phyloP scores from a whole-genome alignment of 2,329 filamentous ascomycete genomes.

The Fusarium bulbicola region DNA sequence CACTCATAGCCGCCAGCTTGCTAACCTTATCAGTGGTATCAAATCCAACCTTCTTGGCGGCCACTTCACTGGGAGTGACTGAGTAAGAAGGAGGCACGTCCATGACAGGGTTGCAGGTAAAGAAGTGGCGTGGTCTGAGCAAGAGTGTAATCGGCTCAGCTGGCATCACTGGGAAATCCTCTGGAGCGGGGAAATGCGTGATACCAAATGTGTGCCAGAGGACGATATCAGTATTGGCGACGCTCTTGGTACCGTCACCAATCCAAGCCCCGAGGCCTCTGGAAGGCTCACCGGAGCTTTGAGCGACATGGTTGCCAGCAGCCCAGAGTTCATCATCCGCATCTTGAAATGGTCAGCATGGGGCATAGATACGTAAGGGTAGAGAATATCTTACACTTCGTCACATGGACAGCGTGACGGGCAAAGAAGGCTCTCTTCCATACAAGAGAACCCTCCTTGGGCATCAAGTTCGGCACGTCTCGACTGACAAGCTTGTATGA shows the following conservation, averaged over 20 bases:
- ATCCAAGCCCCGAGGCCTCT: constrained; percentile 81
- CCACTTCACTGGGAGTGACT: constrained; percentile 44
- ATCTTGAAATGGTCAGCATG: constrained; percentile 59
- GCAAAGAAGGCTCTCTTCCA: constrained; percentile 93
- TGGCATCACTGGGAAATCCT: constrained; percentile 94
- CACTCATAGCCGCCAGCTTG: constrained; percentile 27
- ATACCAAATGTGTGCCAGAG: constrained; percentile 95
- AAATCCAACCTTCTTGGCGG: constrained; percentile 29
- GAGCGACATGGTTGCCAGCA: constrained; percentile 86
- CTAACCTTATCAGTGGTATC: constrained; percentile 37
- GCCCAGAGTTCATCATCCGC: constrained; percentile 83
- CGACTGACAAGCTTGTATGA: constrained; percentile 91
- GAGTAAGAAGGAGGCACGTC: constrained; percentile 73
- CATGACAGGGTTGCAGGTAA: constrained; percentile 78
- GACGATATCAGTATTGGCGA: constrained; percentile 86
- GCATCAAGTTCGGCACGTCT: constrained; percentile 80
- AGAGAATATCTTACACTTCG: constrained; percentile 72
- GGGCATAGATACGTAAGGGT: accelerated
- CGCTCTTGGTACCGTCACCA: constrained; percentile 71
- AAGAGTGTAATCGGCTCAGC: constrained; percentile 85
- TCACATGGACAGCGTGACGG: constrained; percentile 86
- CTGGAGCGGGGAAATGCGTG: constrained; percentile 87
- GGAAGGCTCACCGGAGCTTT: constrained; percentile 83
- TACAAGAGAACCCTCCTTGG: constrained; percentile 82
- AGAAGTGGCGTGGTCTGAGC: constrained; percentile 84